Evolutionary conservation across 768 basidiomycete genomes (phyloP), one percentile per base, ranked within the genome.

Genomic region (Boletales sp.): DNA sequence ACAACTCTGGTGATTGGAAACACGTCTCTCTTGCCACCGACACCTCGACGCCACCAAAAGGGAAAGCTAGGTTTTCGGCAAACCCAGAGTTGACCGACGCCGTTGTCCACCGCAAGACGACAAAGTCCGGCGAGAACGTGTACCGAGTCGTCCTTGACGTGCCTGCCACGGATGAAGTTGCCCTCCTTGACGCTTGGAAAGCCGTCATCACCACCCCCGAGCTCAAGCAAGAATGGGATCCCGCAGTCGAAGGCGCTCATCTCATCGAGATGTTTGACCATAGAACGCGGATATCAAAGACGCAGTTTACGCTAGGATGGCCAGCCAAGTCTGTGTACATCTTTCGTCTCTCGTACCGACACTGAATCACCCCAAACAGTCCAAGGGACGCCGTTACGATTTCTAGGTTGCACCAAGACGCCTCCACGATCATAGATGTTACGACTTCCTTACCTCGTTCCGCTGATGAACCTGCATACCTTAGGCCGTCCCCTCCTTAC

Each of bases 331-430:
- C 63, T 61, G 91, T 78, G 60, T 89, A 15, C 35, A 46, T 43
- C 5, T 36, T 19, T 32, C 38, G 6, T 53, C 18, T 54, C 17
- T 28, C 25, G 25, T 28, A 7, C 6, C 34, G 14, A 50, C 21
- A 31, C 49, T 32, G 21, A 57, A 56, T 49, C 19, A 13, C n/a
- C 41, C 46, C 11, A 9, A 42, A 25, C 52, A 95, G 91, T 63
- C 95, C 95, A 4, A 77, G 95, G 57, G 95, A 99, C 61, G 84
- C 93, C 13, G 87, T 99, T 38, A 95, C 92, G 14, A 94, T 99
- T 59, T 90, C 92, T 40, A 83, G 90, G 52, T 82, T 90, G 34
- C 84, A 89, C 61, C 78, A 84, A 55, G 91, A 96, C 65, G 66
- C 85, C 28, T 78, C 84, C 4, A 92, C 90, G 14, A 74, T 95